These are phyloP conservation scores for Podila verticillata DNA, from an alignment of 192 early-diverging fungal genomes.

Conservation along the genomic window DNA sequence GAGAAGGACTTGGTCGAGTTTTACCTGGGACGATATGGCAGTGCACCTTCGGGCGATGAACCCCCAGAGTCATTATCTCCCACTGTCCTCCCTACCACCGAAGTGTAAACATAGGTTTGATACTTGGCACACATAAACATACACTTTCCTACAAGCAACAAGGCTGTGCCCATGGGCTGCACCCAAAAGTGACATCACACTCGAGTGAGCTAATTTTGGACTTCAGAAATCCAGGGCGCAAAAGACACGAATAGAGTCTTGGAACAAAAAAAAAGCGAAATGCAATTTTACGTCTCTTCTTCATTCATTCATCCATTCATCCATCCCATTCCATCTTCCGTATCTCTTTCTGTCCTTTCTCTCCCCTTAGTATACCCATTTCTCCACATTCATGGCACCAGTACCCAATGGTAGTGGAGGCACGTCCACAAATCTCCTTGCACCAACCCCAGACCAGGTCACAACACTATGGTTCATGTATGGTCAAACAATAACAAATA, in stretches of 20 bases:
- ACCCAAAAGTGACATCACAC: neutral
- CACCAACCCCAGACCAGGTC: slow-evolving; percentile 38
- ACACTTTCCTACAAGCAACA: no score
- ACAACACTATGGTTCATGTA: slow-evolving; percentile 50
- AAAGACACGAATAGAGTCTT: no score
- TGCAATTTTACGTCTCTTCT: neutral
- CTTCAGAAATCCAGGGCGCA: no score
- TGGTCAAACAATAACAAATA: neutral
- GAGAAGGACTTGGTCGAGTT: slow-evolving; percentile 53
- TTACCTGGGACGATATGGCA: slow-evolving; percentile 54
- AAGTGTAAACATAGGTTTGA: no score
- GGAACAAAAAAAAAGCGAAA: no score
- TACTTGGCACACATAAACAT: no score
- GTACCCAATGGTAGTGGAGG: slow-evolving; percentile 8
- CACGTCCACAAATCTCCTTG: slow-evolving; percentile 11
- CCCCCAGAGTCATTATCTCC: slow-evolving; percentile 64
- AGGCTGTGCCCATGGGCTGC: neutral
- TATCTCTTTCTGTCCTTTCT: neutral
- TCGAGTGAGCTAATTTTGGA: no score
- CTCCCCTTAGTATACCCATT: neutral
- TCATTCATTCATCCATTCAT: neutral
- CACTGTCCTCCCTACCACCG: slow-evolving; percentile 37
- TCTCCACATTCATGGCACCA: slow-evolving; percentile 21
- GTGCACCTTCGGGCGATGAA: slow-evolving; percentile 53
- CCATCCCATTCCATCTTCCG: neutral